phyloP scores from a whole-genome alignment of 2,329 filamentous ascomycete genomes.

The Hymenoscyphus fraxineus region DNA sequence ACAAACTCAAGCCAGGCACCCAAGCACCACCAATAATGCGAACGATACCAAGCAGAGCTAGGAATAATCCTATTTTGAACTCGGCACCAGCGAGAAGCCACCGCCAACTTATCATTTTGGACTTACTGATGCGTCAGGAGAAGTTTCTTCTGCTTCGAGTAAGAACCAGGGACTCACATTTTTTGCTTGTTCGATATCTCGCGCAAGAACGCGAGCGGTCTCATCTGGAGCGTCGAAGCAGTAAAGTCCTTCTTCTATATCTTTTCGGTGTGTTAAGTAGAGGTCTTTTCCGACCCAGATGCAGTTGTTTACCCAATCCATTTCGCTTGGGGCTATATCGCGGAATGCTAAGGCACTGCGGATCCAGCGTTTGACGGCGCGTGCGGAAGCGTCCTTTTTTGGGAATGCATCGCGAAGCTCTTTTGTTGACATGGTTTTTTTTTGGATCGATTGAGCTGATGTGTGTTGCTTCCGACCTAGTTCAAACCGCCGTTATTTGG shows the following conservation, averaged over 20 bases:
- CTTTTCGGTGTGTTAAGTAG: not conserved
- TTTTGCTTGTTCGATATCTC: not conserved
- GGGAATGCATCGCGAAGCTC: not conserved
- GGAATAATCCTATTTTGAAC: too few relatives aligned
- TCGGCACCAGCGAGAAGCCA: too few relatives aligned
- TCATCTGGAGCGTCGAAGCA: not conserved
- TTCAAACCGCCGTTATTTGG: too few relatives aligned
- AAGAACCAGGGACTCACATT: not conserved
- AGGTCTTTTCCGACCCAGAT: not conserved
- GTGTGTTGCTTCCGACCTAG: too few relatives aligned
- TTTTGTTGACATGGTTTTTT: not conserved
- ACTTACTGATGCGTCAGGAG: too few relatives aligned
- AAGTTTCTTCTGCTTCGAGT: not conserved
- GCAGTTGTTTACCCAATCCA: slow-evolving; percentile 3
- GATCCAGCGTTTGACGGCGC: not conserved
- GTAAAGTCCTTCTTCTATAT: not conserved
- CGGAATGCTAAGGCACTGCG: not conserved
- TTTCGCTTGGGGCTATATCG: not conserved
- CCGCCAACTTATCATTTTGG: too few relatives aligned
- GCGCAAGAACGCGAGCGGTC: not conserved
- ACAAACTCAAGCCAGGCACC: too few relatives aligned
- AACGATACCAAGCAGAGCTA: too few relatives aligned
- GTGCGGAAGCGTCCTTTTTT: not conserved
- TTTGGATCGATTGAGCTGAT: not conserved
- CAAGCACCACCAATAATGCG: too few relatives aligned